Evolutionary conservation across 192 early-diverging fungal species (phyloP), one percentile per base, ranked within the genome.

Genomic region (Backusella sp.): DNA sequence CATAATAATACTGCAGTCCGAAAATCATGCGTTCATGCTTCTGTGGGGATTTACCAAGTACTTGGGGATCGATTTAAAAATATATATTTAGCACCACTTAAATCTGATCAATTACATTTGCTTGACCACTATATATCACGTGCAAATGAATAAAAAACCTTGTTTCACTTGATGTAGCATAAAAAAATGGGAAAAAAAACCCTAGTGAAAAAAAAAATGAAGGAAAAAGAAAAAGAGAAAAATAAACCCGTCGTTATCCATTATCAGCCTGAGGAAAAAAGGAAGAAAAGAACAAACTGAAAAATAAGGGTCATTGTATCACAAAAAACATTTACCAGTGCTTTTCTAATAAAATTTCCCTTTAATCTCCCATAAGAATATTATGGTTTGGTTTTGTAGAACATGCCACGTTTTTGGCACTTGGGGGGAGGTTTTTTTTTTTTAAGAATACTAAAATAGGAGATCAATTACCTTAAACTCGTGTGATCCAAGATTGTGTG

Each of bases 351-450:
- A 59, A 26, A 26, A 59, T 28, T 59, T 26, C 23, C 56, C 56
- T 26, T 59, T 59, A 23, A 62, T 62, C 56, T 62, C 56, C 56
- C 56, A 62, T 28, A 49, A 49, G 19, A 49, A 49, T 32, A 32
- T 32, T 41, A 44, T 44, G 42, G 42, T 49, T 49, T 49, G 56
- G 14, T 28, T 26, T 62, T 62, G 56, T 62, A 62, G 26, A 62
- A 62, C 56, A 62, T 62, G 56, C 56, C 56, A 62, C 56, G 56
- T 62, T 62, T 62, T 62, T 62, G 56, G 56, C 56, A 62, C 56
- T 23, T 62, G 56, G 26, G 53, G 53, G 23, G 56, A 2, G 32
- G 2, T 32, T 32, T 53, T 53, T 59, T 59, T 26, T 59, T 59
- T 12, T 26, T 56, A 59, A 59, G 21, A 23, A 28, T 59, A 59